A percentile compares a stretch with the other conserved stretches of the same genome.
Evolutionary conservation across 2,329 filamentous ascomycete genomes (phyloP).

Genomic region (Cladophialophora immunda): DNA sequence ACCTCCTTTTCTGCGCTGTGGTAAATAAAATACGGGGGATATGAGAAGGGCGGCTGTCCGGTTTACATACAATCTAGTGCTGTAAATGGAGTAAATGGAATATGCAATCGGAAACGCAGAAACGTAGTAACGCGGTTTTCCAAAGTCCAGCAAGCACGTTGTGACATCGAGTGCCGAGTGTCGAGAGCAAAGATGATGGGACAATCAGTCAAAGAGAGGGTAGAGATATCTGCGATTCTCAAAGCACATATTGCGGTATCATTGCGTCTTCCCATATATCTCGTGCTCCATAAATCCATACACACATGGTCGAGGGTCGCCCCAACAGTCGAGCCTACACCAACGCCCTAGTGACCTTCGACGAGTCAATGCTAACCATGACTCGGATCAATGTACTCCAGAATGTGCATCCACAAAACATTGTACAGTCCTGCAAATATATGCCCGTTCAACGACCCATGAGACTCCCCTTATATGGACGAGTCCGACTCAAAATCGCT

Average conservation of each 20-base stretch:
- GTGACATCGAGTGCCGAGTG: too few relatives aligned
- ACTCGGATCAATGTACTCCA: constrained; percentile 5
- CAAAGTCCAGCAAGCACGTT: too few relatives aligned
- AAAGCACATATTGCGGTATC: neutral
- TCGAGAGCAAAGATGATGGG: too few relatives aligned
- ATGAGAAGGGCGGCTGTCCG: too few relatives aligned
- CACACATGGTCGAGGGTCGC: neutral
- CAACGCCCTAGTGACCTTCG: neutral
- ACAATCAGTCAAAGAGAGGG: too few relatives aligned
- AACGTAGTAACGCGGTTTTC: too few relatives aligned
- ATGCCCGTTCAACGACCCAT: neutral
- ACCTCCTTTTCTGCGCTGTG: too few relatives aligned
- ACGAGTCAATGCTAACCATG: neutral
- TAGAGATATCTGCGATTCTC: too few relatives aligned
- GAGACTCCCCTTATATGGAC: neutral
- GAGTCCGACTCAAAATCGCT: neutral
- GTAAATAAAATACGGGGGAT: too few relatives aligned
- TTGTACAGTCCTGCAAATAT: constrained; percentile 9
- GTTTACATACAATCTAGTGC: too few relatives aligned
- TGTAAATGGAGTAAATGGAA: too few relatives aligned
- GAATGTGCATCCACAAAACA: constrained; percentile 4
- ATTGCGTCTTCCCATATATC: neutral
- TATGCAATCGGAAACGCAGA: too few relatives aligned
- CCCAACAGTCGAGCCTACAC: neutral
- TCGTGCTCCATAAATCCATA: neutral